Evolutionary conservation across 257 asterid species (phyloP).

Genomic region (Petunia secreta): DNA sequence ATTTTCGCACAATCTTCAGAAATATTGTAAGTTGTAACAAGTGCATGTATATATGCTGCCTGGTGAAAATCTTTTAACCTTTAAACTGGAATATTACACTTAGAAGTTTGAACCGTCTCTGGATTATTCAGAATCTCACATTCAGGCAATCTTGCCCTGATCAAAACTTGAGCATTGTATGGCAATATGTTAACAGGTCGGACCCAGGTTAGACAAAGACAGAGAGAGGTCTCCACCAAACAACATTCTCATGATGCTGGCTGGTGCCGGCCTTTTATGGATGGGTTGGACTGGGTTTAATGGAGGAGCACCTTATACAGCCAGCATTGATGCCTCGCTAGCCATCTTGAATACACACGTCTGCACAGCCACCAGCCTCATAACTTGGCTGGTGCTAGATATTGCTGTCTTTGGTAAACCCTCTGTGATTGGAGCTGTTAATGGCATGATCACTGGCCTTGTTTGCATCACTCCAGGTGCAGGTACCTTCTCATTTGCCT

Average conservation of each 20-base stretch:
- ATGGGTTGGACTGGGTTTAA: conserved; percentile 74
- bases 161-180: neutral
- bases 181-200: conserved; percentile 44
- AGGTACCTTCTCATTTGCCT: conserved; percentile 38
- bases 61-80: no score
- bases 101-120: neutral
- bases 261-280: conserved; percentile 67
- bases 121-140: neutral
- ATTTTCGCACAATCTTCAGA: no score
- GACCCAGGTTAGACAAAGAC: conserved; percentile 53
- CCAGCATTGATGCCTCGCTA: conserved; percentile 42
- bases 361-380: conserved; percentile 58
- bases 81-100: neutral
- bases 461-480: conserved; percentile 68
- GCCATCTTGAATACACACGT: conserved; percentile 66
- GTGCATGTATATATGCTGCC: no score
- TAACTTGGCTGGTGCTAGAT: conserved; percentile 59
- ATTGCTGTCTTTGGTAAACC: conserved; percentile 47
- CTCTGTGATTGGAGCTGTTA: conserved; percentile 50
- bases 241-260: conserved; percentile 51
- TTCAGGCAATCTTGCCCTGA: conserved; percentile 7
- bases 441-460: conserved; percentile 61
- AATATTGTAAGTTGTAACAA: no score
- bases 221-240: conserved; percentile 48
- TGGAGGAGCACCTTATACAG: conserved; percentile 65